Percentiles rank a stretch among this genome's conserved stretches.
Evolutionary conservation across 169 alveolate genomes (phyloP).

Genomic region (Eimeria praecox): DNA sequence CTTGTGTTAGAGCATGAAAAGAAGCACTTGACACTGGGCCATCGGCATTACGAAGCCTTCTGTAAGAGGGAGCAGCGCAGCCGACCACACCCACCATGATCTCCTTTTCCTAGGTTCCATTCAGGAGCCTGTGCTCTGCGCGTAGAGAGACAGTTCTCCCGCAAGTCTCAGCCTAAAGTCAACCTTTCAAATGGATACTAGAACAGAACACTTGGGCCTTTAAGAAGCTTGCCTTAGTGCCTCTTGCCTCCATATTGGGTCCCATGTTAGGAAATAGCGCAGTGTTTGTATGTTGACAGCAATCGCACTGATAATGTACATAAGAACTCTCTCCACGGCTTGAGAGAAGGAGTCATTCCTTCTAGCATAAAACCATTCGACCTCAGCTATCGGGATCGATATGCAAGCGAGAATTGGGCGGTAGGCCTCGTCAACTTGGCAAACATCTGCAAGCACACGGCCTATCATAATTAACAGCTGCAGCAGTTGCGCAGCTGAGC

Average conservation of each 20-base stretch:
- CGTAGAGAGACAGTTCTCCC: background rate
- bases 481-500: background rate
- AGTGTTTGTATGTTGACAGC: slow-evolving; percentile 52
- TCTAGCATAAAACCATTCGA: background rate
- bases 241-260: slow-evolving; percentile 40
- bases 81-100: background rate
- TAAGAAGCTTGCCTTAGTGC: slow-evolving; percentile 19
- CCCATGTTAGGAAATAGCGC: slow-evolving; percentile 46
- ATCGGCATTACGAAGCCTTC: background rate
- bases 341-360: background rate
- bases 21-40: background rate
- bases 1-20: slow-evolving; percentile 2
- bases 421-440: slow-evolving; percentile 55
- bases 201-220: background rate
- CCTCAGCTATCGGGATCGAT: slow-evolving; percentile 30
- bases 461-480: background rate
- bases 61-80: background rate
- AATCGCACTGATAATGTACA: slow-evolving; percentile 25
- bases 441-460: slow-evolving; percentile 38
- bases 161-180: background rate
- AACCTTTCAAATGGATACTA: background rate
- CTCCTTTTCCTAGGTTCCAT: background rate
- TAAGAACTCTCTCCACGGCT: slow-evolving; percentile 9
- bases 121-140: background rate
- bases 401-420: slow-evolving; percentile 61